Conservation (phyloP, 176 grass and related monocot species). For the Secale cereale region DNA sequence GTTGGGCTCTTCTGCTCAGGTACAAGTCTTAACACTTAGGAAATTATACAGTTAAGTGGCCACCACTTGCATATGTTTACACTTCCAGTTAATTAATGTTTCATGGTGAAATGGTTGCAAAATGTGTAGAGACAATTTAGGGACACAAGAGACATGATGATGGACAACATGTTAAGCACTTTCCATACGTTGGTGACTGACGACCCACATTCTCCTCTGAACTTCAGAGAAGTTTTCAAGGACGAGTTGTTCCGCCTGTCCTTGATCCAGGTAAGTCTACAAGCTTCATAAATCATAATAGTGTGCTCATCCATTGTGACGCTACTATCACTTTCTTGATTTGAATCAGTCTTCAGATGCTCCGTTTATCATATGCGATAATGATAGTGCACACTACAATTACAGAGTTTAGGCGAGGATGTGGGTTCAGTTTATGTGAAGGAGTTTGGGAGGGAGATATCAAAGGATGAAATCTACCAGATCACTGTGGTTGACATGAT, state of each 20-base stretch:
- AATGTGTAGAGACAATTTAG: constrained; percentile 62
- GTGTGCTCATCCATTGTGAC: neutral
- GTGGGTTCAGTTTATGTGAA: constrained; percentile 59
- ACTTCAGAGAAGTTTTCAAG: constrained; percentile 73
- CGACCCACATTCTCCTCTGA: constrained; percentile 47
- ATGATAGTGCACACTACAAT: neutral
- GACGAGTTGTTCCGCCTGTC: constrained; percentile 61
- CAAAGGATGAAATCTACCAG: constrained; percentile 57
- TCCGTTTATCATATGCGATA: neutral
- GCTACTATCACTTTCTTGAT: neutral
- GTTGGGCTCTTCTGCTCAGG: constrained; percentile 72
- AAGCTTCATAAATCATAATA: neutral
- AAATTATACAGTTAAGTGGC: neutral
- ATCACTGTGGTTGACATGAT: constrained; percentile 62
- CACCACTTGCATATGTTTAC: neutral
- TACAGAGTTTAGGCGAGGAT: constrained; percentile 68
- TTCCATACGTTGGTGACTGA: constrained; percentile 27
- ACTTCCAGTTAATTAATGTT: neutral
- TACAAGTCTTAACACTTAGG: constrained; percentile 1
- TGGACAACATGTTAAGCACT: constrained; percentile 50
- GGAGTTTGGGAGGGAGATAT: constrained; percentile 60
- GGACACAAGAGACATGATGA: constrained; percentile 52
- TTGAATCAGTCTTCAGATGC: neutral
- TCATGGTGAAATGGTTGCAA: constrained; percentile 6
- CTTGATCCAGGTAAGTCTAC: constrained; percentile 57